A percentile compares a stretch with the other conserved stretches of the same genome.
Conservation (phyloP, 495 filamentous ascomycete species). For the Physcia stellaris region DNA sequence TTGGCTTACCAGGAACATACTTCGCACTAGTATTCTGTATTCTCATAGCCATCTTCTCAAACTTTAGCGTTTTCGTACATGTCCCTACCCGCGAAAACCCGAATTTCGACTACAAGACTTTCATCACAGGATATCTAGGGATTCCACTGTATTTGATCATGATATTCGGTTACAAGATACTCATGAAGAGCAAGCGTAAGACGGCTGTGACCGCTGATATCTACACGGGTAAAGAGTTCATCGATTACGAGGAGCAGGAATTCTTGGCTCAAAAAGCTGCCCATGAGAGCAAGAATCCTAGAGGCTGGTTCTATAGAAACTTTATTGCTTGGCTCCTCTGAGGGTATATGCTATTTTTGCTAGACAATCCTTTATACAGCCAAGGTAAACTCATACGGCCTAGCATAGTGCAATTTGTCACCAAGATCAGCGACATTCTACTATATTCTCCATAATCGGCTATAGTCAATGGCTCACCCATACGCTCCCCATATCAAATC, state of each 20-base stretch:
- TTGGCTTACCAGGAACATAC: conserved; percentile 55
- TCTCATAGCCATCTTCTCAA: conserved; percentile 63
- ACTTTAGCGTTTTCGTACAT: conserved; percentile 57
- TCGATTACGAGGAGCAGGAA: conserved; percentile 60
- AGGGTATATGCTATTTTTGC: too few relatives aligned
- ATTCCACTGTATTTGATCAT: conserved; percentile 66
- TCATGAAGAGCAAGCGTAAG: conserved; percentile 36
- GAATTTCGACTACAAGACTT: conserved; percentile 54
- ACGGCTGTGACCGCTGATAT: conserved; percentile 49
- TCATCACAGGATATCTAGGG: conserved; percentile 71
- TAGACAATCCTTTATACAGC: too few relatives aligned
- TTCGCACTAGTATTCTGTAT: conserved; percentile 52
- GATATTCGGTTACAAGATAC: conserved; percentile 56
- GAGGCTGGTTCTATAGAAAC: conserved; percentile 41
- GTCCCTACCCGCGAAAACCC: conserved; percentile 12
- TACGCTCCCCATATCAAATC: too few relatives aligned
- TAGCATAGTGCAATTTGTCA: too few relatives aligned
- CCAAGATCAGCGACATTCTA: too few relatives aligned
- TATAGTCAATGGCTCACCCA: too few relatives aligned
- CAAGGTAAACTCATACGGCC: too few relatives aligned
- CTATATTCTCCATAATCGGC: too few relatives aligned
- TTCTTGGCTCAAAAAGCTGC: conserved; percentile 44
- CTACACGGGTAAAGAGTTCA: conserved; percentile 55
- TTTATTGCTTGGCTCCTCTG: conserved; percentile 59
- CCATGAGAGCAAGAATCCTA: conserved; percentile 24